Evolutionary conservation across 2,329 filamentous ascomycete species (phyloP).

Genomic region (Penicillium nordicum): DNA sequence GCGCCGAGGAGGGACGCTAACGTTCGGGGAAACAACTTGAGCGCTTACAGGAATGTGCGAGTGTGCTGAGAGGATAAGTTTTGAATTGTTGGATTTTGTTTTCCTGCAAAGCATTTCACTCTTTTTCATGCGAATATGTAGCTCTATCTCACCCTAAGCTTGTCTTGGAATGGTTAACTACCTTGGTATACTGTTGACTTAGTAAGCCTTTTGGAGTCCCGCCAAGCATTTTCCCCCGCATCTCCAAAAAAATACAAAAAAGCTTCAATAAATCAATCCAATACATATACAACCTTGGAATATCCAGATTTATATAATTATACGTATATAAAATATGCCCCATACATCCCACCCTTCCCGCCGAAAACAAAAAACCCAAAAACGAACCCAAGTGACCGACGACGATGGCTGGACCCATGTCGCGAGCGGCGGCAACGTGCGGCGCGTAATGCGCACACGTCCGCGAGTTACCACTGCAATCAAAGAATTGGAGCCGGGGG

Average conservation of each 20-base stretch:
- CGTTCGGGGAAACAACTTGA: conserved; percentile 13
- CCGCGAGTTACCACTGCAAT: not conserved
- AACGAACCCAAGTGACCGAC: conserved; percentile 39
- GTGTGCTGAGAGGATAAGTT: not conserved
- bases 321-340: conserved; percentile 28
- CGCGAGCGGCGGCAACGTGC: conserved; percentile 30
- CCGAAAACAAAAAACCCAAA: conserved; percentile 27
- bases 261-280: not conserved
- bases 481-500: not conserved
- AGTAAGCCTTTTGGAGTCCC: not conserved
- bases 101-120: not conserved
- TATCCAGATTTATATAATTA: not conserved
- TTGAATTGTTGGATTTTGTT: not conserved
- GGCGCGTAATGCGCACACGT: conserved; percentile 22
- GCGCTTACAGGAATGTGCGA: conserved; percentile 24
- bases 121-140: not conserved
- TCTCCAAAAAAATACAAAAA: conserved; percentile 3
- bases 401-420: conserved; percentile 46
- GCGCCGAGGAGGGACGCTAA: conserved; percentile 32
- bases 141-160: not conserved
- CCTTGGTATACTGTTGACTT: too few species aligned
- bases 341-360: conserved; percentile 33
- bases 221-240: conserved; percentile 10
- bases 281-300: too few species aligned
- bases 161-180: not conserved